Conservation (phyloP, 176 grass and related monocot species). For the Juncus inflexus region DNA sequence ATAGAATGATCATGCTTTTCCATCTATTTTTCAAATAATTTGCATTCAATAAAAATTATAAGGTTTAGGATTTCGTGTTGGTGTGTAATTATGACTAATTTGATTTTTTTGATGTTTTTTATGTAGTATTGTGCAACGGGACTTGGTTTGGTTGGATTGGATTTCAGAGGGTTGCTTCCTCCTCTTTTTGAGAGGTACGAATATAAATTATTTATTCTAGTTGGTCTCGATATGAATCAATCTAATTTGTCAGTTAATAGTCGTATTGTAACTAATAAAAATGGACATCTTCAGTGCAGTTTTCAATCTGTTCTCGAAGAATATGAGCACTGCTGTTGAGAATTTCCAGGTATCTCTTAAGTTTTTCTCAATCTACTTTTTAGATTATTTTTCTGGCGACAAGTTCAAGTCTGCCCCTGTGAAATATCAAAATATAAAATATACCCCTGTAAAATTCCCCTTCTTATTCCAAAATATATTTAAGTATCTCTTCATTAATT, state of each 20-base stretch:
- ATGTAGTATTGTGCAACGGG: slow-evolving; percentile 97
- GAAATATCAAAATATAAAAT: too few relatives aligned
- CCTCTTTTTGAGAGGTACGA: slow-evolving; percentile 90
- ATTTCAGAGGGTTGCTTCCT: slow-evolving; percentile 89
- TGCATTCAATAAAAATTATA: not conserved
- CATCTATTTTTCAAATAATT: too few relatives aligned
- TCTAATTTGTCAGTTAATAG: slow-evolving; percentile 7
- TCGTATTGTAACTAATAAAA: slow-evolving; percentile 14
- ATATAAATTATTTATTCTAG: slow-evolving; percentile 14
- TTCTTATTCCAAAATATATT: too few relatives aligned
- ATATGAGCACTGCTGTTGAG: slow-evolving; percentile 71
- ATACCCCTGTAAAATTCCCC: too few relatives aligned
- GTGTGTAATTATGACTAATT: not conserved
- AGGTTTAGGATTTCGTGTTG: slow-evolving; percentile 3
- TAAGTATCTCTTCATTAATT: too few relatives aligned
- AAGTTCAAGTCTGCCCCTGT: too few relatives aligned
- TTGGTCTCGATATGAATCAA: not conserved
- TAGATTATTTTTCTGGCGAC: too few relatives aligned
- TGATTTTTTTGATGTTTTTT: slow-evolving; percentile 21
- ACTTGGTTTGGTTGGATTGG: slow-evolving; percentile 90
- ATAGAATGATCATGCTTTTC: not conserved
- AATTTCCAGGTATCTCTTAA: slow-evolving; percentile 78
- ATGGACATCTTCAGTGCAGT: slow-evolving; percentile 62
- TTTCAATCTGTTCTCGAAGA: slow-evolving; percentile 91
- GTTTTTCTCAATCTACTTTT: not conserved